These are phyloP conservation scores for Solanum chilense DNA, from an alignment of 257 asterid genomes.

Conservation along the genomic window DNA sequence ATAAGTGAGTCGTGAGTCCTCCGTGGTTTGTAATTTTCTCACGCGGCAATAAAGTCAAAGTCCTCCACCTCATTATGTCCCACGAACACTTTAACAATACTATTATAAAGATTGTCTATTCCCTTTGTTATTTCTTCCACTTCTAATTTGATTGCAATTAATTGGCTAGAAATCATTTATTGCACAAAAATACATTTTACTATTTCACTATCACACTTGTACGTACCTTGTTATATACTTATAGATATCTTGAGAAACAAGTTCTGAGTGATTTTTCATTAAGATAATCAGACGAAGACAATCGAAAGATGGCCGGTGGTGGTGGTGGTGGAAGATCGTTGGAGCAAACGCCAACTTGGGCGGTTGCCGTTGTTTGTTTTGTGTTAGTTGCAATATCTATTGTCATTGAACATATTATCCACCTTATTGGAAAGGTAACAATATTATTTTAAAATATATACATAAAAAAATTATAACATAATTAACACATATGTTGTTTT, in stretches of 20 bases:
- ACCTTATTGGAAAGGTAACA: conserved; percentile 49
- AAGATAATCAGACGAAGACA: neutral
- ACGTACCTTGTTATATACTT: neutral
- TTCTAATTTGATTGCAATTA: neutral
- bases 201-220: neutral
- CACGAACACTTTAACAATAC: neutral
- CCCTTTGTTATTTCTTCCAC: neutral
- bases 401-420: conserved; percentile 55
- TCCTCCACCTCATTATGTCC: neutral
- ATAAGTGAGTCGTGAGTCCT: neutral
- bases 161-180: neutral
- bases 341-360: conserved; percentile 79
- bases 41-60: neutral
- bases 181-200: neutral
- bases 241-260: neutral
- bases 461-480: neutral
- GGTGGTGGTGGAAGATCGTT: conserved; percentile 37
- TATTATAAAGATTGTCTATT: neutral
- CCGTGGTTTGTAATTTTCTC: neutral
- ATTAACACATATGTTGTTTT: neutral
- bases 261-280: neutral
- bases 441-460: neutral
- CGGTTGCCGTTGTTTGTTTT: conserved; percentile 65
- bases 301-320: conserved; percentile 6
- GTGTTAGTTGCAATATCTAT: conserved; percentile 49